Evolutionary conservation across 805 yeast genomes (phyloP), one percentile per base, ranked within the genome.

Genomic region (Candida suzukii): DNA sequence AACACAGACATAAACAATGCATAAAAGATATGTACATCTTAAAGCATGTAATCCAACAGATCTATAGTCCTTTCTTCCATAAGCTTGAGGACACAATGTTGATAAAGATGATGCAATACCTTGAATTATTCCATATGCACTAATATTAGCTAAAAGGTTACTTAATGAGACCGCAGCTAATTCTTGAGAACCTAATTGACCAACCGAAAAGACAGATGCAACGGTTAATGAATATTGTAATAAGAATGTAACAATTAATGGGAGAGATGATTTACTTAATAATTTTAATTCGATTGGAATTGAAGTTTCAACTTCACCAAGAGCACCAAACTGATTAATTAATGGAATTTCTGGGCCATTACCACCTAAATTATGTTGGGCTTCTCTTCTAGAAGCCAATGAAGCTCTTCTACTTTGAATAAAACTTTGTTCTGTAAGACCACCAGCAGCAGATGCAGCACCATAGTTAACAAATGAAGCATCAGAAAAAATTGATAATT

Each of bases 41-140:
- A 80, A 73, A 49, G 80, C 76, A 43, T 83, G 76, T 18, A 82
- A 60, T 0, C 93, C 93, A 18, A 84, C 91, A 43, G 72, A 52
- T 47, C 72, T 73, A 54, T 66, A 74, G 49, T 82, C 83, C 39
- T 72, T 71, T 24, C 86, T 74, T 18, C 93, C 91, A 53, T 68
- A 83, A 1, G 90, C 83, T 58, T 84, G 91, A 2, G 90, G 83
- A 56, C 90, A 77, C 28, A 84, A 67, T 0, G 91, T 84, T 52
- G 83, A 91, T 41, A 84, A 67, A 43, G 88, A 78, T 0, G 93
- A 83, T n/a, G 88, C 78, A 2, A 83, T 71, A 12, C 91, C 93
- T 50, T 83, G 84, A 48, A 84, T 79, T 11, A 83, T 71, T 29
- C 88, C 84, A 46, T 82, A 74, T 2, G 87, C 90, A 3, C 83